Evolutionary conservation across 2,329 filamentous ascomycete genomes (phyloP).

Genomic region (Fusarium brachygibbosum): DNA sequence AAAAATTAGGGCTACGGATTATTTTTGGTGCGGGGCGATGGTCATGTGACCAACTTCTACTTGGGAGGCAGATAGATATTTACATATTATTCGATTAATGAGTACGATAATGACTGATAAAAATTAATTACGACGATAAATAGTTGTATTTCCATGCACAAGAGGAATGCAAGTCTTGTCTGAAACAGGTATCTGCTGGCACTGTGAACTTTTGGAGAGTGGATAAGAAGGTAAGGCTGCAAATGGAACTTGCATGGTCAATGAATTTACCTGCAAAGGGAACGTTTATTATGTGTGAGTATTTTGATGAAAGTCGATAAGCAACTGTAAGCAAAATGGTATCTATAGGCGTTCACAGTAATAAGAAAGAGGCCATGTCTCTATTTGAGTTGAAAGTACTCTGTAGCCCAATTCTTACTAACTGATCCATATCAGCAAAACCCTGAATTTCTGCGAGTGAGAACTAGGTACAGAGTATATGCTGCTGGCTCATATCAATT

Average conservation of each 20-base stretch:
- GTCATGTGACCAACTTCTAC: slow-evolving; percentile 16
- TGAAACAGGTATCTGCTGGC: not conserved
- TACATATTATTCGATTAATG: not conserved
- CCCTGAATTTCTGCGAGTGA: too few relatives aligned
- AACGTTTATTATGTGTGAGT: not conserved
- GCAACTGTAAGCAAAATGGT: not conserved
- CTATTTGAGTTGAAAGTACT: not conserved
- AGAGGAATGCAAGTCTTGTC: not conserved
- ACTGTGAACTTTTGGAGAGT: not conserved
- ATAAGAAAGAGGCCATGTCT: not conserved
- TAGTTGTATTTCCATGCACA: too few relatives aligned
- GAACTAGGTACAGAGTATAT: not conserved
- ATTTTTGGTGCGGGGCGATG: slow-evolving; percentile 10
- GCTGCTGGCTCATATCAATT: not conserved
- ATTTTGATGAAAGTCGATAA: not conserved
- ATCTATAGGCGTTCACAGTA: not conserved
- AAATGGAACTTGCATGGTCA: not conserved
- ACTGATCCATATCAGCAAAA: not conserved
- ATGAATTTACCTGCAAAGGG: not conserved
- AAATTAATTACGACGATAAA: not conserved
- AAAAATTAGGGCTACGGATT: slow-evolving; percentile 52
- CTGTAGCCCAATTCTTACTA: not conserved
- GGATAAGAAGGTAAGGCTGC: not conserved
- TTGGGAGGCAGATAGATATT: too few relatives aligned
- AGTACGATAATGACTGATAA: not conserved